phyloP scores from a whole-genome alignment of 495 filamentous ascomycete species.

The Penicillium desertorum region DNA sequence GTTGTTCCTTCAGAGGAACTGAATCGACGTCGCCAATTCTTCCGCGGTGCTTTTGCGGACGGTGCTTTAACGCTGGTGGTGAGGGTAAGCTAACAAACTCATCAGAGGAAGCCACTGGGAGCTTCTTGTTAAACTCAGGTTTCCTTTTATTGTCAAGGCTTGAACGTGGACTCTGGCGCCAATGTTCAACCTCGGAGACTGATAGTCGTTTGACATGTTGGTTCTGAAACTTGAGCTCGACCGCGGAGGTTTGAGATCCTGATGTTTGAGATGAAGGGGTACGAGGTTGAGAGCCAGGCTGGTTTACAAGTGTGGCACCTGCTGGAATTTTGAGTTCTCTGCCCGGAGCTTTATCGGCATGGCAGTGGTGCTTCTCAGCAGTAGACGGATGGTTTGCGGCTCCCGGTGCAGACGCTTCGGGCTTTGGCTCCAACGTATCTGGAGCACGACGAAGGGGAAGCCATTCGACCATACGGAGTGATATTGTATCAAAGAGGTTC shows the following conservation, averaged over 20 bases:
- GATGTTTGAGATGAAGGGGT: constrained; percentile 37
- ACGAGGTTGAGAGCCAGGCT: constrained; percentile 21
- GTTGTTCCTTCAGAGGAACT: constrained; percentile 21
- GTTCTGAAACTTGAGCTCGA: constrained; percentile 41
- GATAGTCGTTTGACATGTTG: constrained; percentile 46
- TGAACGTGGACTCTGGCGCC: constrained; percentile 35
- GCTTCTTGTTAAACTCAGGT: constrained; percentile 33
- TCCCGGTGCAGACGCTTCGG: constrained; percentile 1
- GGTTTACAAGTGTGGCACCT: constrained; percentile 1
- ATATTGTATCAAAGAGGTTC: constrained; percentile 73
- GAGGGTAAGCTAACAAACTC: constrained; percentile 38
- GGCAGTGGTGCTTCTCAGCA: constrained; percentile 8
- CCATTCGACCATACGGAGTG: constrained; percentile 80
- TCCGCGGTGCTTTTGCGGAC: constrained; percentile 45
- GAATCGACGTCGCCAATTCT: constrained; percentile 28
- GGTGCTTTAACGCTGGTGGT: constrained; percentile 46
- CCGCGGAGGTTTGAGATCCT: constrained; percentile 28
- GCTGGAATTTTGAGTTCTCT: constrained; percentile 16
- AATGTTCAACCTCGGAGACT: constrained; percentile 39
- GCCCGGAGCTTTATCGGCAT: constrained; percentile 9
- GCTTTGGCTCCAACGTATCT: constrained; percentile 23
- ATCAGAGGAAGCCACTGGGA: constrained; percentile 25
- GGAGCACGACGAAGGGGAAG: constrained; percentile 53
- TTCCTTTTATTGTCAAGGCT: constrained; percentile 38
- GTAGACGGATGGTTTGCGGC: constrained; percentile 16